phyloP scores from a whole-genome alignment of 1,284 basidiomycete genomes.

The Ceratobasidium sp. region DNA sequence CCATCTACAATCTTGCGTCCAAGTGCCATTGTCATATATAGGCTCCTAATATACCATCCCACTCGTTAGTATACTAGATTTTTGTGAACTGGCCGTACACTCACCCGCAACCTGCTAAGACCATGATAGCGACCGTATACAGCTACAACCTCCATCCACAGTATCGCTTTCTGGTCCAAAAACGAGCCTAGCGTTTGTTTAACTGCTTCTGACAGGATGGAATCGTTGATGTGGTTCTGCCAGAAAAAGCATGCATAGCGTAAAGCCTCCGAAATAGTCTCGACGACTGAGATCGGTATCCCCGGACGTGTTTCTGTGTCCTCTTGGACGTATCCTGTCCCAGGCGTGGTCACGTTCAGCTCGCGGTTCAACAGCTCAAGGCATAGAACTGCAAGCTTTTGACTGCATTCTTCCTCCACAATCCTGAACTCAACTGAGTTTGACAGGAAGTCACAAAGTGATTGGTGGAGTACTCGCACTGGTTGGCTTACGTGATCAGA shows the following conservation, averaged over 20 bases:
- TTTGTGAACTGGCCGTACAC: not conserved
- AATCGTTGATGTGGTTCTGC: not conserved
- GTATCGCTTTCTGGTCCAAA: not conserved
- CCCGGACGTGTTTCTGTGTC: not conserved
- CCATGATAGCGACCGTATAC: not conserved
- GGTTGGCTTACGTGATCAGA: not conserved
- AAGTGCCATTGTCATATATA: not conserved
- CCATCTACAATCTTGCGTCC: not conserved
- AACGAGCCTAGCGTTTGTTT: not conserved
- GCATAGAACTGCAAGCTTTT: not conserved
- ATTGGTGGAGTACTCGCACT: conserved; percentile 3
- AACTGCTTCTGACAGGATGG: not conserved
- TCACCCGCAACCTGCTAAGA: not conserved
- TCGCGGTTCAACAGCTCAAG: not conserved
- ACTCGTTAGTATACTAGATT: not conserved
- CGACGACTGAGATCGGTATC: not conserved
- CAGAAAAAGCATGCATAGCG: conserved; percentile 19
- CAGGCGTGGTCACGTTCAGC: not conserved
- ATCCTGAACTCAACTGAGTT: not conserved
- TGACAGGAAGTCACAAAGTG: not conserved
- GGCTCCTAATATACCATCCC: not conserved
- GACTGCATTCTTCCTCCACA: conserved; percentile 1
- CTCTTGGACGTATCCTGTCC: not conserved
- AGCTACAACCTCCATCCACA: conserved; percentile 6
- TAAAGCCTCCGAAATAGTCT: not conserved